Base-by-base conservation (phyloP, 2,329 filamentous ascomycete species). In the Colletotrichum siamense region DNA sequence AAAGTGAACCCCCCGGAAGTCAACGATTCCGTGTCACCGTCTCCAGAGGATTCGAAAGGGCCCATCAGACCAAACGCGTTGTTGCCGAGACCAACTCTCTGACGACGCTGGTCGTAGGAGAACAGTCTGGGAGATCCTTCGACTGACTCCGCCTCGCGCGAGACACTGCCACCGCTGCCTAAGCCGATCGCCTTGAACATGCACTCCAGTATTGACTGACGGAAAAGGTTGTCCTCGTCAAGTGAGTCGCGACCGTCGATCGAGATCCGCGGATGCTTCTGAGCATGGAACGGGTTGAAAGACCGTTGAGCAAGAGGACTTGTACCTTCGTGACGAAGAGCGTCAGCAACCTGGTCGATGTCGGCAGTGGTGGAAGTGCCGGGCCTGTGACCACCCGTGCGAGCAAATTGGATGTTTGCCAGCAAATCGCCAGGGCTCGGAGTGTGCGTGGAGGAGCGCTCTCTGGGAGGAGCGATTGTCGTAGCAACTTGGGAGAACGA, bases 101-200 rank as follows among this genome's bases (percentile, higher is more conserved):
- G 93, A 28, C 94, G 91, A 78, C 91, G 92, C 61, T 95, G 93
- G 82, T 99, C 97, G 78, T 95, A 95, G 0, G 96, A 98, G 1
- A 96, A 90, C 8, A 99, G 88, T 36, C 94, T 91, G 3, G 97
- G 97, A 2, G 97, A 99, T 10, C 92, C 94, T 79, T 98, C 96
- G 0, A 93, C 93, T 0, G 97, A 98, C 66, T 93, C 92, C 0
- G 90, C 87, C 79, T 94, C 94, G 64, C 91, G 90, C 1, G 94
- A 88, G 1, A 90, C 89, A 74, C 93, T 91, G 44, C 92, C 92
- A 5, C 89, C 91, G 36, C 93, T 92, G 24, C 93, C 94, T 72
- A 99, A 87, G 0, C 97, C 97, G 76, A 99, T 94, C 0, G 96
- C 94, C 82, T 96, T 98, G 85, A 98, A 96, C 87, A 99, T 98